Evolutionary conservation across 2,329 filamentous ascomycete species (phyloP), one percentile per base, ranked within the genome.

Genomic region (Plectosphaerella plurivora): DNA sequence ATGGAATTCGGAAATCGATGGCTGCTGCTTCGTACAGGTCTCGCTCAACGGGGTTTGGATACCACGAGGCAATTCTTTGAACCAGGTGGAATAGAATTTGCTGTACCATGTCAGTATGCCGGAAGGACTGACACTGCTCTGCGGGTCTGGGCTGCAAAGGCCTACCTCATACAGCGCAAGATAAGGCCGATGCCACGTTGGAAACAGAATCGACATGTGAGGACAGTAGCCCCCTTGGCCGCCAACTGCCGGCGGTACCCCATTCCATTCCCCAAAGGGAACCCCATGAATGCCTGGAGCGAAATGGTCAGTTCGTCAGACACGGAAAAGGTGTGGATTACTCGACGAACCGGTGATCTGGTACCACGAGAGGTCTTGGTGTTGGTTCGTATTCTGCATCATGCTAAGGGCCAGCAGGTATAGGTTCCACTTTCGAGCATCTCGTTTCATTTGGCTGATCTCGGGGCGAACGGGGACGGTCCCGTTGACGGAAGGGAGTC

Each of bases 131-230:
- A 16, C 15, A 16, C n/a, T 16, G 15, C 37, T 41, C 37, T 15
- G 12, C 5, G 16, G 16, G 37, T 5, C 10, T 10, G 18, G 12
- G 9, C n/a, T 8, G 24, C 7, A 12, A 9, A 12, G 2, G 37
- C 63, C 53, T 55, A 79, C 81, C 73, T 84, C 81, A 53, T 81
- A 81, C 49, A 83, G 66, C 28, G 76, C 78, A 53, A 94, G 73
- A 67, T 93, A 95, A 1, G 89, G 88, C 48, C 91, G 82, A 74
- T 96, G 91, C 91, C 91, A 95, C 39, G 85, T 79, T 39, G 87
- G 82, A 65, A 96, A 94, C 15, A 94, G 72, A 41, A 86, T 82
- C 2, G 87, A 88, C 22, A 77, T 81, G 68, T 96, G 91, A 14
- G 82, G 82, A 66, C 91, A 95, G 66, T 91, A 95, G 48, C 89